Base-by-base conservation (phyloP, 2,329 filamentous ascomycete species). In the Herpotrichia juniperi region DNA sequence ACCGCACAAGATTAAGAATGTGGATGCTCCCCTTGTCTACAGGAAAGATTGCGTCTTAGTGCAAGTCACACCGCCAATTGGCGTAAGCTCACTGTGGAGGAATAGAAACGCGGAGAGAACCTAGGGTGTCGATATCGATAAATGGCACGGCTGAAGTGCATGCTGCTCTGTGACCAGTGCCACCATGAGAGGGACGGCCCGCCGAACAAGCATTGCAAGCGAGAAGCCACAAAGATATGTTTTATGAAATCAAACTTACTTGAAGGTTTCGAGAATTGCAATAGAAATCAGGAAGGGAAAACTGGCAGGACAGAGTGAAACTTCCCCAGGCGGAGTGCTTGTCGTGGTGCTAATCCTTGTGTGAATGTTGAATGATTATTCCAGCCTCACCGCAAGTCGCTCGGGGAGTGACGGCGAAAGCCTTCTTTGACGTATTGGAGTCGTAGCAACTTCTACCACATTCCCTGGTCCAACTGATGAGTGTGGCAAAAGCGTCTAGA, bases 51-150 rank as follows among this genome's bases (percentile, higher is more conserved):
- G 17, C 28, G 16, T 10, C 11, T 22, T 26, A 59, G 25, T 59
- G 59, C 59, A 56, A 34, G 57, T 59, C 57, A 59, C 57, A 59
- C 57, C 53, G 54, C 52, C 53, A 49, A 66, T 61, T 26, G 28
- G 62, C 62, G 56, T 58, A 69, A 69, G 67, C 64, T 64, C 56
- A 62, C 49, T 64, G 63, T 52, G 56, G 61, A 61, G 63, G 57
- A 62, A 35, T 47, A 54, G 32, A 45, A 42, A 14, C 40, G 59
- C 43, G 48, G 54, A 62, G 51, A 56, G 46, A 66, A 55, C 56
- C 60, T 59, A 63, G 66, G 64, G n/a, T n/a, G n/a, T n/a, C n/a
- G 64, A 61, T 56, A 62, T 61, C 57, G 63, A 62, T 60, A 59
- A 61, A 58, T 58, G 47, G 50, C 51, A 63, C 52, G 57, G 56